Evolutionary conservation across 202 grass and related monocot species (phyloP).

Genomic region (Dendrocalamus latiflorus): DNA sequence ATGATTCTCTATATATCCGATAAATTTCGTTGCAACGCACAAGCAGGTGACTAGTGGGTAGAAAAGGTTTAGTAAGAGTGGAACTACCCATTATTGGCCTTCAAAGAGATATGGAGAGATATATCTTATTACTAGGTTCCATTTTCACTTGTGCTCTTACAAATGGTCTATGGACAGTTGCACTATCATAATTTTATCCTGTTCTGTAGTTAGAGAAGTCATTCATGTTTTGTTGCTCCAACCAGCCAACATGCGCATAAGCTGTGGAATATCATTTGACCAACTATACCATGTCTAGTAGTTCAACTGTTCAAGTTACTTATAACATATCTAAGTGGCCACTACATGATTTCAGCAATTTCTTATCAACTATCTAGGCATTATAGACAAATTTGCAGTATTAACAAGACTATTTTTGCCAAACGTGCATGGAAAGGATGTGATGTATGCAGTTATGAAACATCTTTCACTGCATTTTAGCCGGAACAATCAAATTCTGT

Average conservation of each 20-base stretch:
- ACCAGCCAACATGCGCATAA: neutral
- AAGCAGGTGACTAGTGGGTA: neutral
- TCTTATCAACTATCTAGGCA: neutral
- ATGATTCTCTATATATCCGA: too few species aligned
- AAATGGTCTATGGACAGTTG: neutral
- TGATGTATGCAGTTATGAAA: neutral
- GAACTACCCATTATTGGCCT: neutral
- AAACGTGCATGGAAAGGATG: neutral
- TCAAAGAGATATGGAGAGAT: neutral
- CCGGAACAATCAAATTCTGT: neutral
- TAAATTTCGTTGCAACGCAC: too few species aligned
- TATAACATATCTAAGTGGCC: neutral
- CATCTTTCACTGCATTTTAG: neutral
- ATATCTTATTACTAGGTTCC: neutral
- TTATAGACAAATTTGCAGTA: neutral
- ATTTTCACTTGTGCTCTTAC: neutral
- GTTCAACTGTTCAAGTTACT: neutral
- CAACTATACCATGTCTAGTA: neutral
- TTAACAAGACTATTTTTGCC: neutral
- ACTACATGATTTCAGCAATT: neutral
- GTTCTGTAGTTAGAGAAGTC: neutral
- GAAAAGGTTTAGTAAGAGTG: neutral
- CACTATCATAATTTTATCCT: neutral
- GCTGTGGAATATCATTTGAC: neutral
- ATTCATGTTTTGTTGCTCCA: neutral